Evolutionary conservation across 1,284 basidiomycete genomes (phyloP).

Genomic region (Inonotus hispidus): DNA sequence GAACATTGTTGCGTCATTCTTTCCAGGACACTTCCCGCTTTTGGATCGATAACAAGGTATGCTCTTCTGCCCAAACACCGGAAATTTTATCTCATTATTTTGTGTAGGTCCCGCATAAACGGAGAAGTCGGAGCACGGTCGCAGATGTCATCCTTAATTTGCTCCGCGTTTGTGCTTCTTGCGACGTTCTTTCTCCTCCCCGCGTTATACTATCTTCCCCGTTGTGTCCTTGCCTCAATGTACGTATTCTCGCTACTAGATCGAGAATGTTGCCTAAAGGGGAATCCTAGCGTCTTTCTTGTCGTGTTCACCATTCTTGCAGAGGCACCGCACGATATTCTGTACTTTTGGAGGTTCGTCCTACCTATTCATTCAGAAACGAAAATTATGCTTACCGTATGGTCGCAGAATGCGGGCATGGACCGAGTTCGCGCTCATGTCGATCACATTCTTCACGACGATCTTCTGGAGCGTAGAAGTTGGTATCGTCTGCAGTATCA

Average conservation of each 20-base stretch:
- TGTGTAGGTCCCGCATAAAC: constrained; percentile 72
- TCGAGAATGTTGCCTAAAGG: constrained; percentile 1
- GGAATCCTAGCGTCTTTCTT: constrained; percentile 55
- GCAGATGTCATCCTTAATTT: constrained; percentile 83
- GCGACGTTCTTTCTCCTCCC: constrained; percentile 86
- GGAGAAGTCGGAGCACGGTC: constrained; percentile 83
- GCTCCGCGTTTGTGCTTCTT: constrained; percentile 68
- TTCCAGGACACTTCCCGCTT: constrained; percentile 84
- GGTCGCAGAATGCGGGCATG: constrained; percentile 73
- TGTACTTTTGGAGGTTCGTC: constrained; percentile 74
- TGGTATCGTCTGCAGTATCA: constrained; percentile 79
- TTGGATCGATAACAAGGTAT: constrained; percentile 81
- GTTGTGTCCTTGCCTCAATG: constrained; percentile 78
- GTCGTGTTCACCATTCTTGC: constrained; percentile 82
- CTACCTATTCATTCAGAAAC: constrained; percentile 1
- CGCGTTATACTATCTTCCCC: constrained; percentile 72
- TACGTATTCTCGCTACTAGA: constrained; percentile 31
- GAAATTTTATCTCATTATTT: not conserved
- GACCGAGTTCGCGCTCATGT: constrained; percentile 82
- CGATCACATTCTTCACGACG: constrained; percentile 77
- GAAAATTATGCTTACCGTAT: not conserved
- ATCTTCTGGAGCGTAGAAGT: constrained; percentile 78
- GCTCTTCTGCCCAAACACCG: not conserved
- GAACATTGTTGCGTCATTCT: constrained; percentile 74
- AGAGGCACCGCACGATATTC: constrained; percentile 82